Evolutionary conservation across 352 stramenopile genomes (phyloP), one percentile per base, ranked within the genome.

Genomic region (Plasmopara halstedii): DNA sequence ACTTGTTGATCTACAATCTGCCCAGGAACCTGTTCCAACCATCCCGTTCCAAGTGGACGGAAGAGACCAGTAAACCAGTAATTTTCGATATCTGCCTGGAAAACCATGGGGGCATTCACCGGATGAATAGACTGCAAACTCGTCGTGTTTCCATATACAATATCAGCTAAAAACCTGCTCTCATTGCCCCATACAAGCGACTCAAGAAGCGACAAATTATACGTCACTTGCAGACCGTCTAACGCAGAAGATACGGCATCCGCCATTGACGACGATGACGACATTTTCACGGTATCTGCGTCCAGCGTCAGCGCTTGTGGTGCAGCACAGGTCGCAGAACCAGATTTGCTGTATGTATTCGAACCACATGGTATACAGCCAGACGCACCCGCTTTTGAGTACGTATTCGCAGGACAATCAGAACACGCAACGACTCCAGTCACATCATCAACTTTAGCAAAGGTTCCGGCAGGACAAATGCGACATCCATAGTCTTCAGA

Each of bases 161-260:
- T 68, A 40, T 75, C 64, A 22, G 62, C 58, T 33, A 73, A 45
- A 17, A 78, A 61, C 46, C 62, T 73, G 41, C 67, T 81, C n/a
- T 73, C 58, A 36, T 86, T 88, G 31, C 74, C 74, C 69, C 70
- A 85, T 23, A 83, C 68, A 0, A 89, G 65, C 43, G 57, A 62
- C 51, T 89, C 71, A 3, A 89, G 44, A n/a, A 82, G 42, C 19
- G 71, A 80, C n/a, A 89, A 56, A 37, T 87, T 84, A 58, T 89
- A 89, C 25, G 67, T 78, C 29, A 81, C 58, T 14, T 67, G 50
- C n/a, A 66, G 39, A 9, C 59, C 49, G 33, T 50, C 35, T 17
- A 66, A 51, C 18, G 49, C 60, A 14, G 43, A 63, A 21, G 62
- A 58, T 13, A 66, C 35, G 7, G 23, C 43, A 35, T 36, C 53